A percentile compares a stretch with the other conserved stretches of the same genome.
phyloP scores from a whole-genome alignment of 257 asterid species.

The Solanum lycopersicoides region DNA sequence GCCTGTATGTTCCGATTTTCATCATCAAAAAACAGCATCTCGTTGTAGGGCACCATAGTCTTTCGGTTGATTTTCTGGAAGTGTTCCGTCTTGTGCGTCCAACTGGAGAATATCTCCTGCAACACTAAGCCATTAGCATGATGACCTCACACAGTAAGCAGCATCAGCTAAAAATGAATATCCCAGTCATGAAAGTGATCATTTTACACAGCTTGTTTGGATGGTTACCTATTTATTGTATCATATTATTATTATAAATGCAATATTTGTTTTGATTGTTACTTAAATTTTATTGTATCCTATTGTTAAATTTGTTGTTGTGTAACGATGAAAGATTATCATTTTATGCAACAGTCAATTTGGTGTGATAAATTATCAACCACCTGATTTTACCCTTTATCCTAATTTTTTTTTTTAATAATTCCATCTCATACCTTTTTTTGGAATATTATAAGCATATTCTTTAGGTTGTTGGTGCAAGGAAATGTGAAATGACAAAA shows the following conservation, averaged over 20 bases:
- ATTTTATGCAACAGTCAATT: too few relatives aligned
- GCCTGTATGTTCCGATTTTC: conserved; percentile 75
- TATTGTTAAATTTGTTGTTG: not conserved
- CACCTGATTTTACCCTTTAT: not conserved
- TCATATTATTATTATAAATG: not conserved
- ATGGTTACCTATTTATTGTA: not conserved
- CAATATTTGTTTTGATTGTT: not conserved
- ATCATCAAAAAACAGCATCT: conserved; percentile 88
- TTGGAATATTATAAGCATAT: not conserved
- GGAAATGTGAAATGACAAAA: not conserved
- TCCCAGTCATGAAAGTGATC: not conserved
- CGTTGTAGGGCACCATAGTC: conserved; percentile 54
- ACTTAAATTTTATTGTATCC: not conserved
- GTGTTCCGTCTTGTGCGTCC: conserved; percentile 89
- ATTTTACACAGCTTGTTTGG: not conserved
- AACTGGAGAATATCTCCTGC: conserved; percentile 85
- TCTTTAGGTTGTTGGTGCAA: not conserved
- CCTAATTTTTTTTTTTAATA: not conserved
- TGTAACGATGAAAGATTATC: not conserved
- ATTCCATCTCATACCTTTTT: not conserved
- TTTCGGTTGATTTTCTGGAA: conserved; percentile 54
- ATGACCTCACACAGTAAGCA: not conserved
- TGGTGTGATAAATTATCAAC: not conserved
- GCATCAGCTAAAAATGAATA: not conserved
- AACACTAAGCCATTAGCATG: conserved; percentile 7